Evolutionary conservation across 2,329 filamentous ascomycete species (phyloP).

Genomic region (Colletotrichum sublineola): DNA sequence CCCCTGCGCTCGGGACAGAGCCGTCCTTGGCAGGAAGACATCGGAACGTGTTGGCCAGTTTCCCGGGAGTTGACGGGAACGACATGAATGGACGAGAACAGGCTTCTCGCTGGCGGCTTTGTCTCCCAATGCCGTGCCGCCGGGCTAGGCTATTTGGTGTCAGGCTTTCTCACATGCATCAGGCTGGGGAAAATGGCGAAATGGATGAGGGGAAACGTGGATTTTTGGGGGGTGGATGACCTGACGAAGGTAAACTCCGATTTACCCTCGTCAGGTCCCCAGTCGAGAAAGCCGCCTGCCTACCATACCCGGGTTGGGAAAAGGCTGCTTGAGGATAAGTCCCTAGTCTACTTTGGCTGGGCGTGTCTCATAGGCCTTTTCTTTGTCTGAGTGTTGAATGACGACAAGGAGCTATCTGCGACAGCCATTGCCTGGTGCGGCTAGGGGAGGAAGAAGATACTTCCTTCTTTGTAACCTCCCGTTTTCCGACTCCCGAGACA

Average conservation of each 20-base stretch:
- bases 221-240: not conserved
- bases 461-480: slow-evolving; percentile 23
- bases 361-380: slow-evolving; percentile 32
- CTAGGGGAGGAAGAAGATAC: slow-evolving; percentile 11
- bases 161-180: slow-evolving; percentile 30
- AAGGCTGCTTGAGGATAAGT: slow-evolving; percentile 20
- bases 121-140: not conserved
- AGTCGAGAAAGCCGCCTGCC: not conserved
- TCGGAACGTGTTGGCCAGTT: slow-evolving; percentile 22
- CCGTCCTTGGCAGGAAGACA: slow-evolving; percentile 28
- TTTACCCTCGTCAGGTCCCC: not conserved
- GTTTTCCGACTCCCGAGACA: slow-evolving; percentile 33
- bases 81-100: slow-evolving; percentile 4
- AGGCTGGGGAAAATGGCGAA: slow-evolving; percentile 9
- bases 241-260: not conserved
- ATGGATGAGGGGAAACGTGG: slow-evolving; percentile 8
- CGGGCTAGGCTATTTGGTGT: slow-evolving; percentile 4
- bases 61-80: slow-evolving; percentile 36
- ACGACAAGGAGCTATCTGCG: slow-evolving; percentile 33
- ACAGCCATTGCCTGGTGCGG: slow-evolving; percentile 31
- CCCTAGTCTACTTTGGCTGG: slow-evolving; percentile 21
- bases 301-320: not conserved
- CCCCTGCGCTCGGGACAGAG: slow-evolving; percentile 13
- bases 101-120: not conserved
- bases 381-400: slow-evolving; percentile 26